Percentiles rank a stretch among this genome's conserved stretches.
Conservation (phyloP, 1,139 yeast genomes). For the Nakaseomyces delphensis region DNA sequence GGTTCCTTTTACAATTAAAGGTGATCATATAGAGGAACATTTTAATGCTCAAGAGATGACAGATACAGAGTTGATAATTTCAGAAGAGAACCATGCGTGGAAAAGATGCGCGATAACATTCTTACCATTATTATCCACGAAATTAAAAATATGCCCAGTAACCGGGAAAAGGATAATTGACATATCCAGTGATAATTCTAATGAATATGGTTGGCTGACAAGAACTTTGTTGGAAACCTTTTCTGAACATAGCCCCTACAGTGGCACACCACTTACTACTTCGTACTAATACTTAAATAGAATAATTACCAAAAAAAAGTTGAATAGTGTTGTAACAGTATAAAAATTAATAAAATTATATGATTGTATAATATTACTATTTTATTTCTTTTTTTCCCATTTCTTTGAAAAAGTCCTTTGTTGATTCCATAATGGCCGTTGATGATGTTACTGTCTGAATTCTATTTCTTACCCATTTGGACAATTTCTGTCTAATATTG, state of each 20-base stretch:
- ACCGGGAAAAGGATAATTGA: slow-evolving; percentile 32
- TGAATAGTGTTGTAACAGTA: background rate
- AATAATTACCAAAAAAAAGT: background rate
- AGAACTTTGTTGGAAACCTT: slow-evolving; percentile 23
- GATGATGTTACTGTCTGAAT: slow-evolving; percentile 19
- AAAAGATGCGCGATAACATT: slow-evolving; percentile 32
- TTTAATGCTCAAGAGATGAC: slow-evolving; percentile 22
- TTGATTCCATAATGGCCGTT: slow-evolving; percentile 15
- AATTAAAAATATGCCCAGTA: slow-evolving; percentile 33
- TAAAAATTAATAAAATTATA: background rate
- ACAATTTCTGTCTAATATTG: slow-evolving; percentile 53
- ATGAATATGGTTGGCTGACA: slow-evolving; percentile 32
- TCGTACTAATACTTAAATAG: slow-evolving; percentile 9
- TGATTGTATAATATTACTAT: background rate
- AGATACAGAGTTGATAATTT: slow-evolving; percentile 19
- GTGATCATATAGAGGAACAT: slow-evolving; percentile 30
- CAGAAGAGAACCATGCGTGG: slow-evolving; percentile 32
- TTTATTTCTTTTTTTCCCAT: background rate
- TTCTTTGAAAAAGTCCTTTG: slow-evolving; percentile 17
- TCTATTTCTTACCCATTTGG: slow-evolving; percentile 66
- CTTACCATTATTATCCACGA: slow-evolving; percentile 32
- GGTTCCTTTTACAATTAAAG: slow-evolving; percentile 16
- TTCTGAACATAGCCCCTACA: slow-evolving; percentile 24
- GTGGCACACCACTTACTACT: slow-evolving; percentile 20
- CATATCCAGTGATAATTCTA: slow-evolving; percentile 23